phyloP scores from a whole-genome alignment of 1,284 basidiomycete species.

The Porogramme epimiltina region DNA sequence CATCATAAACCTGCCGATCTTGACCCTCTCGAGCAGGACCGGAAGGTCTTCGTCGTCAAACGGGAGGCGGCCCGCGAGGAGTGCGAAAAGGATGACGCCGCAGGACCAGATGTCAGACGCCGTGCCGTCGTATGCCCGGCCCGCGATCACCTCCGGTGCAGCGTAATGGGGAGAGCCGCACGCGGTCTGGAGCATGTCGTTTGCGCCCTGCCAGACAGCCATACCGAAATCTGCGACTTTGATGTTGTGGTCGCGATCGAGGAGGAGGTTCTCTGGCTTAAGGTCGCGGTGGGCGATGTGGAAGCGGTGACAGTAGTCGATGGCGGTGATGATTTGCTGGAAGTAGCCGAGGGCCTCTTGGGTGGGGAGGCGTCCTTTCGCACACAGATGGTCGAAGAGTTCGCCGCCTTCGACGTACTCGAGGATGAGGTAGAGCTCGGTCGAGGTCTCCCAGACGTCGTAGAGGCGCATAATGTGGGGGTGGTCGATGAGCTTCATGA shows the following conservation, averaged over 20 bases:
- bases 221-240: slow-evolving; percentile 99
- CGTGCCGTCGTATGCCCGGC: slow-evolving; percentile 86
- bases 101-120: slow-evolving; percentile 98
- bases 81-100: slow-evolving; percentile 92
- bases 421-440: slow-evolving; percentile 90
- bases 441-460: slow-evolving; percentile 97
- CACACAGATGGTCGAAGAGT: slow-evolving; percentile 93
- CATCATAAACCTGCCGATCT: slow-evolving; percentile 82
- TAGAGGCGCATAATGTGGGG: slow-evolving; percentile 94
- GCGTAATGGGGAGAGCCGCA: slow-evolving; percentile 98
- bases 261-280: slow-evolving; percentile 94
- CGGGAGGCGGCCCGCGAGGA: slow-evolving; percentile 89
- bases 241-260: slow-evolving; percentile 86
- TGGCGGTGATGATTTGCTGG: slow-evolving; percentile 93
- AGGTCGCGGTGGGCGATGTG: slow-evolving; percentile 98
- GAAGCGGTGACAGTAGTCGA: slow-evolving; percentile 96
- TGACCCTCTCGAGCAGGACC: slow-evolving; percentile 82
- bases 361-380: slow-evolving; percentile 77
- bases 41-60: slow-evolving; percentile 90
- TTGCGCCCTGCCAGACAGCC: slow-evolving; percentile 87
- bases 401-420: slow-evolving; percentile 98
- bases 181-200: slow-evolving; percentile 81
- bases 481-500: slow-evolving; percentile 99
- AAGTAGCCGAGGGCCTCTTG: slow-evolving; percentile 92
- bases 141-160: slow-evolving; percentile 91